Percentiles rank a stretch among this genome's conserved stretches.
phyloP scores from a whole-genome alignment of 495 filamentous ascomycete species.

The Aspergillus haitiensis region DNA sequence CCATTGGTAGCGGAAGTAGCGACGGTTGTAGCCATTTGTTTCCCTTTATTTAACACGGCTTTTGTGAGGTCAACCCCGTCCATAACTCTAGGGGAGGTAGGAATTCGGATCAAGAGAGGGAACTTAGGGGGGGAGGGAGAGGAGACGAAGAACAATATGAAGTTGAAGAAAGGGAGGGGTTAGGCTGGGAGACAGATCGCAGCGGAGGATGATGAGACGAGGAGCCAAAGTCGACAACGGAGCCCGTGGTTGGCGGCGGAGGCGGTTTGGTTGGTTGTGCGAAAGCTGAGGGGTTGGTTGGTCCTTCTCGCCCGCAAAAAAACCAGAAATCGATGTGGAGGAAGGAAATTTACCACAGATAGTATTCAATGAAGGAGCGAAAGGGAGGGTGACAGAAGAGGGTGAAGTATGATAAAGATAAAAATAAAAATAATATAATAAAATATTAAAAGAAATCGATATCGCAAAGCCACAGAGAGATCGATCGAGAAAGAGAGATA shows the following conservation, averaged over 20 bases:
- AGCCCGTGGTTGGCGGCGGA: constrained; percentile 14
- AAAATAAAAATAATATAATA: not conserved
- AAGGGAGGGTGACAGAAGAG: not conserved
- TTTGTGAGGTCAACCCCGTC: constrained; percentile 75
- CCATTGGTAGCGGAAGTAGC: constrained; percentile 62
- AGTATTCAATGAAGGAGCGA: too few relatives aligned
- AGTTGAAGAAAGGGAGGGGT: constrained; percentile 14
- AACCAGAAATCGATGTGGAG: not conserved
- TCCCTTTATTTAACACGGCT: constrained; percentile 74
- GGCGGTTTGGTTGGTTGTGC: constrained; percentile 18
- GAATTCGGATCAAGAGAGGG: constrained; percentile 2
- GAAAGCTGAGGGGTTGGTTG: constrained; percentile 22
- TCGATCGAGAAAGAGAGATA: constrained; percentile 1
- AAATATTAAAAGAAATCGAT: constrained; percentile 7
- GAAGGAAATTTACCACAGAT: too few relatives aligned
- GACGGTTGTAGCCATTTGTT: constrained; percentile 62
- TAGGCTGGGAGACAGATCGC: constrained; percentile 26
- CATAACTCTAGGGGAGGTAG: constrained; percentile 49
- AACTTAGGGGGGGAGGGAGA: constrained; percentile 16
- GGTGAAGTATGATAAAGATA: not conserved
- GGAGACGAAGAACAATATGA: constrained; percentile 19
- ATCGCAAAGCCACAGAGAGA: constrained; percentile 3
- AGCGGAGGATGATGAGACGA: constrained; percentile 21
- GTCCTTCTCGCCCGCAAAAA: constrained; percentile 7
- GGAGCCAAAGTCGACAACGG: constrained; percentile 12